Base-by-base conservation (phyloP, 2,329 filamentous ascomycete species). In the Monosporascus sp. region DNA sequence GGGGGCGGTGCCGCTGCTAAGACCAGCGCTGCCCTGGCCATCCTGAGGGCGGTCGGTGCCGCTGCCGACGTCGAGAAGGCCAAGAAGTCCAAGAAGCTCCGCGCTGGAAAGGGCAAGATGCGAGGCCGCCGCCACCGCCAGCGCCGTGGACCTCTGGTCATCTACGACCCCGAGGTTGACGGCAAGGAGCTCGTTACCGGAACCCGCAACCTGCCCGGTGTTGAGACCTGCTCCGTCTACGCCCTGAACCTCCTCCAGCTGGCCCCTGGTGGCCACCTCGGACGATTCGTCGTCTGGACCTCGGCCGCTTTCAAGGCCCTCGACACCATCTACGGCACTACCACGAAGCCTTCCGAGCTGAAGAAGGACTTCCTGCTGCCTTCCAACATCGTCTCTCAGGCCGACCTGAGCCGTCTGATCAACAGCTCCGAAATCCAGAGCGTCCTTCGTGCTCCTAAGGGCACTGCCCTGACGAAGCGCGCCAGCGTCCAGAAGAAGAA, bases 301-400 rank as follows among this genome's bases (percentile, higher is more conserved):
- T 99, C 95, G 51, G 84, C 90, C 63, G 94, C 94, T 63, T 97
- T 99, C 84, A 87, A 91, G 79, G 90, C 93, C 63, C 90, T 99
- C 62, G 93, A 99, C 79, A 86, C 86, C 77, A 87, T 99, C 82
- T 99, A 99, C 83, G 93, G 93, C 75, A 87, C 88, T 73, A 95
- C 91, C 74, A 94, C 89, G 70, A 81, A 86, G 74, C 85, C 93
- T 65, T 93, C 92, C 48, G 87, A 88, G 62, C 87, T 96, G 72
- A 99, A 99, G 91, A 95, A 94, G 82, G 93, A 99, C 85, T 99
- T 94, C 89, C 84, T 96, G 71, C 87, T 99, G 66, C 94, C 94
- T 63, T 88, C 88, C 70, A 92, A 93, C 81, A 76, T 95, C 66
- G 89, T 99, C 74, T 84, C 88, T 70, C 93, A 99, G 84, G 86